Evolutionary conservation across 495 filamentous ascomycete genomes (phyloP).

Genomic region (Cenococcum geophilum): DNA sequence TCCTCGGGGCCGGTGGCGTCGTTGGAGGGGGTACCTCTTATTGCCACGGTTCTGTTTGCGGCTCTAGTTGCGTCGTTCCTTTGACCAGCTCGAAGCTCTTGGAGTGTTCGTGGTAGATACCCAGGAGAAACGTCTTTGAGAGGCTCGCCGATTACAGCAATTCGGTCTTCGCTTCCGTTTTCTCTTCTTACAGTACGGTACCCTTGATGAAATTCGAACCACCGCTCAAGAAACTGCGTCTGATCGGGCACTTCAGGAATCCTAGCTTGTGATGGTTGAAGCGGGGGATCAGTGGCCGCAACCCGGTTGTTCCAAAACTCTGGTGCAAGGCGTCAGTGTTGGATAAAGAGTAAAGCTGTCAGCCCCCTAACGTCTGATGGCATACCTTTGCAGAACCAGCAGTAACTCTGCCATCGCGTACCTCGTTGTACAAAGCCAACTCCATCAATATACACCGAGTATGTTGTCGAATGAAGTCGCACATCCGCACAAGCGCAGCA

Average conservation of each 20-base stretch:
- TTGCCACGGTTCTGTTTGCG: constrained; percentile 16
- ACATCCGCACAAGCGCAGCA: constrained; percentile 45
- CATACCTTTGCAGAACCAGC: constrained; percentile 44
- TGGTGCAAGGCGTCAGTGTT: constrained; percentile 18
- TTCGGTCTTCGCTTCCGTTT: constrained; percentile 38
- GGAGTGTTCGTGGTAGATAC: constrained; percentile 37
- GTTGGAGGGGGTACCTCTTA: not conserved
- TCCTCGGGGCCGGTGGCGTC: constrained; percentile 13
- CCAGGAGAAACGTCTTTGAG: constrained; percentile 41
- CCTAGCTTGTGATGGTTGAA: constrained; percentile 32
- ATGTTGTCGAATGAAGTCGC: constrained; percentile 37
- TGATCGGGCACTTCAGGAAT: constrained; percentile 42
- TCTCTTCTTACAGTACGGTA: constrained; percentile 35
- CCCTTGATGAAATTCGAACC: constrained; percentile 44
- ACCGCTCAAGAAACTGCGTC: constrained; percentile 37
- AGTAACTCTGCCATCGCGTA: constrained; percentile 44
- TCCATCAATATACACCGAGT: constrained; percentile 42
- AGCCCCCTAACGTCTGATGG: not conserved
- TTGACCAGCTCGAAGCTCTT: constrained; percentile 34
- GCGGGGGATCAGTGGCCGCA: constrained; percentile 28
- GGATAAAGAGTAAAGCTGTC: not conserved
- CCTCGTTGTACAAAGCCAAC: constrained; percentile 42
- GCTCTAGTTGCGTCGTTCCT: constrained; percentile 15
- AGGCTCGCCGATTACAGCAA: constrained; percentile 40
- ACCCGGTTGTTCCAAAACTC: constrained; percentile 44